phyloP scores from a whole-genome alignment of 2,329 filamentous ascomycete species.

The Trichoderma sp. region DNA sequence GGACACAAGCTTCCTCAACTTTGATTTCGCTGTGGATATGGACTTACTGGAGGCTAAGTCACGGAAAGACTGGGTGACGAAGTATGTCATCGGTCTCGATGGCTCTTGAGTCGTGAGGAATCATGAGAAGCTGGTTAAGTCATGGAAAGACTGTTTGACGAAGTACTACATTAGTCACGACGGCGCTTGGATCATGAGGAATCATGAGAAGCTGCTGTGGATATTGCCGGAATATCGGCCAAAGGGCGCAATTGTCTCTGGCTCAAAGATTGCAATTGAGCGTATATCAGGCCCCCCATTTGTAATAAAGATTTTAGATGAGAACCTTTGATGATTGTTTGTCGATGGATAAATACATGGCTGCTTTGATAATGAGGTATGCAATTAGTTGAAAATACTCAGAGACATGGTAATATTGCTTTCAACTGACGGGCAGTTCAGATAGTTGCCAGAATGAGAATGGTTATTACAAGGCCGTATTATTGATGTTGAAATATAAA shows the following conservation, averaged over 20 bases:
- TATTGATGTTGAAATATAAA: background rate
- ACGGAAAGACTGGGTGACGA: too few relatives aligned
- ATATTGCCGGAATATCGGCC: background rate
- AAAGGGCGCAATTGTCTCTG: rapidly evolving
- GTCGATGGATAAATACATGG: background rate
- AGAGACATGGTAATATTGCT: background rate
- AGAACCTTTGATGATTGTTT: background rate
- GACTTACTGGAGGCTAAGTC: too few relatives aligned
- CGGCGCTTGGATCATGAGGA: background rate
- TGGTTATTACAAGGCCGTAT: background rate
- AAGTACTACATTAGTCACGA: background rate
- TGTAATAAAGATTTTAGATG: background rate
- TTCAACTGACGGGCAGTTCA: too few relatives aligned
- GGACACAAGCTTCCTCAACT: background rate
- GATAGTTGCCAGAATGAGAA: too few relatives aligned
- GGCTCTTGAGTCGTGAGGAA: too few relatives aligned
- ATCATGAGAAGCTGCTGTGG: background rate
- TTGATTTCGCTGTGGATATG: background rate
- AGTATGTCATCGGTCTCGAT: too few relatives aligned
- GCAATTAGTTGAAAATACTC: too few relatives aligned
- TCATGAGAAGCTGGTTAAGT: too few relatives aligned
- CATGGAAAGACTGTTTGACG: background rate
- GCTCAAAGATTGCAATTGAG: background rate
- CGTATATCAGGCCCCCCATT: background rate
- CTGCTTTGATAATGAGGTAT: background rate